Percentiles rank a stretch among this genome's conserved stretches.
Evolutionary conservation across 2,329 filamentous ascomycete genomes (phyloP).

Genomic region (Clarireedia hainanense): DNA sequence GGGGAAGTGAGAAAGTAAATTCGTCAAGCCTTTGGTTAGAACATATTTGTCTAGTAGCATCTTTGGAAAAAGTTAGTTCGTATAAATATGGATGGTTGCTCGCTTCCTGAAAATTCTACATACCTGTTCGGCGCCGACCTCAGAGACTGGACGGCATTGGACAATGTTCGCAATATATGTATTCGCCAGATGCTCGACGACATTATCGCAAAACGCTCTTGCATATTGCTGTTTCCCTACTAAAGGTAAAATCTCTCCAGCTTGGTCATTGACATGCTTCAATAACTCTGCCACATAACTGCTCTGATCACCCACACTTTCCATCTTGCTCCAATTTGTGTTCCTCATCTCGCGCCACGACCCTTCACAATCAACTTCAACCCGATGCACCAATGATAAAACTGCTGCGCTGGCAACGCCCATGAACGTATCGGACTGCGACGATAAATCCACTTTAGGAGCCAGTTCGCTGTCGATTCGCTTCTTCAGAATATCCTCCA

Average conservation of each 20-base stretch:
- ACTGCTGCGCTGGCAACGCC: slow-evolving; percentile 87
- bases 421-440: slow-evolving; percentile 90
- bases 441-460: slow-evolving; percentile 76
- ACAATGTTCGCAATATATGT: slow-evolving; percentile 79
- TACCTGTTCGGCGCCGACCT: slow-evolving; percentile 88
- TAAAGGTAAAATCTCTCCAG: slow-evolving; percentile 66
- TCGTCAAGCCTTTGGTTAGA: slow-evolving; percentile 69
- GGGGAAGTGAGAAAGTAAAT: slow-evolving; percentile 53
- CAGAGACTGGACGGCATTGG: slow-evolving; percentile 82
- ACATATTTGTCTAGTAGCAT: slow-evolving; percentile 96
- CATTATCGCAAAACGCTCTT: slow-evolving; percentile 86
- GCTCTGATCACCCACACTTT: slow-evolving; percentile 88
- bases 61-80: slow-evolving; percentile 36
- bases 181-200: slow-evolving; percentile 80
- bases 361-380: slow-evolving; percentile 75
- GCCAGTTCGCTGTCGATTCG: slow-evolving; percentile 75
- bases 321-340: slow-evolving; percentile 89
- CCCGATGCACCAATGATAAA: slow-evolving; percentile 71
- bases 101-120: slow-evolving; percentile 12
- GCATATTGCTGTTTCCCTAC: slow-evolving; percentile 91
- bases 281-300: slow-evolving; percentile 82
- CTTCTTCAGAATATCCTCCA: slow-evolving; percentile 91
- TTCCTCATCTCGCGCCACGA: slow-evolving; percentile 97
- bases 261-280: slow-evolving; percentile 60
- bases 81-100: background rate